Evolutionary conservation across 192 early-diverging fungal genomes (phyloP).

Genomic region (Bifiguratus adelaidae): DNA sequence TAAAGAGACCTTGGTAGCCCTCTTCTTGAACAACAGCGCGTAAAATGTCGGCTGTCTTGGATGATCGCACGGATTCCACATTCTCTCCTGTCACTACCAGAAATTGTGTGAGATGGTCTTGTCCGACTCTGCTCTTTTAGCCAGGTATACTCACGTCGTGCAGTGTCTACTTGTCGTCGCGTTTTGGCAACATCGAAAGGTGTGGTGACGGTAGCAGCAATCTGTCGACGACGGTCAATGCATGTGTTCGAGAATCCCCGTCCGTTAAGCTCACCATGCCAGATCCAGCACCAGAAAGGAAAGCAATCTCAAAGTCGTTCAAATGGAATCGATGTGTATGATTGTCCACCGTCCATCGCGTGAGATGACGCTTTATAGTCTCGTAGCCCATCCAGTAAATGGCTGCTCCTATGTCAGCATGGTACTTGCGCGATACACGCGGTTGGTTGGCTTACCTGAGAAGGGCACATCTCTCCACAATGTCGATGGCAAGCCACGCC

Average conservation of each 20-base stretch:
- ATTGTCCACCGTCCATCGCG: conserved; percentile 14
- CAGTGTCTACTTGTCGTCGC: conserved; percentile 56
- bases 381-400: conserved; percentile 95
- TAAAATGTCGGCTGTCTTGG: too few relatives aligned
- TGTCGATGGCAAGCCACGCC: conserved; percentile 81
- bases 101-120: too few relatives aligned
- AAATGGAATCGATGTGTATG: too few relatives aligned
- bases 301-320: conserved; percentile 55
- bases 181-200: conserved; percentile 98
- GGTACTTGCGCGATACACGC: too few relatives aligned
- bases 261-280: conserved; percentile 48
- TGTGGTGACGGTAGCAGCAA: conserved; percentile 79
- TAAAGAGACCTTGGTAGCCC: conserved; percentile 39
- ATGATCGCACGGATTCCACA: too few relatives aligned
- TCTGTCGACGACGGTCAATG: conserved; percentile 11
- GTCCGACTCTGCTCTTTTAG: too few relatives aligned
- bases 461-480: conserved; percentile 96
- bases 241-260: neutral
- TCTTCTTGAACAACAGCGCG: conserved; percentile 27
- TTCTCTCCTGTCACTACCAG: too few relatives aligned
- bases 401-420: conserved; percentile 21
- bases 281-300: conserved; percentile 75
- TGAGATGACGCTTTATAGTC: conserved; percentile 44
- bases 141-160: conserved; percentile 8
- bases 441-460: conserved; percentile 36